Evolutionary conservation across 225 moss, liverwort and hornwort species (phyloP), one percentile per base, ranked within the genome.

Genomic region (Neckera pumila): DNA sequence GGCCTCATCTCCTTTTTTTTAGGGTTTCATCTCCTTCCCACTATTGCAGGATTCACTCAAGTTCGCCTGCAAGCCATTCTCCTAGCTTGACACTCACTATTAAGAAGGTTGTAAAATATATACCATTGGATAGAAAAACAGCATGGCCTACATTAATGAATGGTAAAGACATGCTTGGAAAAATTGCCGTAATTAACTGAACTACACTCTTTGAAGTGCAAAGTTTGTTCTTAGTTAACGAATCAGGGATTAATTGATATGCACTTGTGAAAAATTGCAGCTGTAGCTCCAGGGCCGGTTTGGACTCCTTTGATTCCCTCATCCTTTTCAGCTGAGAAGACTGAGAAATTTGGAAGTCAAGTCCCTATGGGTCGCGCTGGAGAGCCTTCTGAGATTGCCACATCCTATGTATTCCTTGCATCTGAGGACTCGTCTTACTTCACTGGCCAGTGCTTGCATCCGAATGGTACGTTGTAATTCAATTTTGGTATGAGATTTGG

Each of bases 391-490:
- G 96, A 98, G 72, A 90, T 94, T 54, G 96, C 96, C 2, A 93
- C 96, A 4, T 93, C 98, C 15, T 98, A 91, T 45, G 96, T 98
- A 5, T 98, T 98, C 34, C 94, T 98, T 42, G 98, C 96, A n/a
- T 98, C 96, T 11, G 92, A 96, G 10, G 98, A 98, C 54, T 75
- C 89, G 0, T 96, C 98, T 13, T 96, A 95, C 89, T 96, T 95
- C 82, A 93, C 98, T 34, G 98, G 96, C 88, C 98, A 96, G 92
- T 96, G 96, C 57, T 88, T 96, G 75, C 98, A 98, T 92, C 96
- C 96, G 7, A 98, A 98, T 74, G 98, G 98, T 97, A 88, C 5
- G 69, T 30, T 36, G 2, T 19, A 74, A 47, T 63, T n/a, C 18
- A 2, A 51, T 20, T 20, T 84, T 34, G 16, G 12, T 43, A 21